A percentile compares a stretch with the other conserved stretches of the same genome.
Evolutionary conservation across 2,329 filamentous ascomycete genomes (phyloP).

Genomic region (Camillea tinctor): DNA sequence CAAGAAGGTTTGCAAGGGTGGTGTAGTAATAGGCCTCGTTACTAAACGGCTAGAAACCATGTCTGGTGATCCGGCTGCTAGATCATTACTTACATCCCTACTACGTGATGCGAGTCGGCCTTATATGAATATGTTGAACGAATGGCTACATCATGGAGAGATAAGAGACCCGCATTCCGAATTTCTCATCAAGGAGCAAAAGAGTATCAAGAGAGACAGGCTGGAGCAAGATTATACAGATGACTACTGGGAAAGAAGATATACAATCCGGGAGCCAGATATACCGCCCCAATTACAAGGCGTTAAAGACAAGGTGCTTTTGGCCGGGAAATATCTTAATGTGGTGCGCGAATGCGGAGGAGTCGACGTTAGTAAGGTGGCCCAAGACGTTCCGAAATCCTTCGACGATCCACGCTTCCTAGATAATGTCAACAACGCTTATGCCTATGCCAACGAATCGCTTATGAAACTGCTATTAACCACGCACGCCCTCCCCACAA

Average conservation of each 20-base stretch:
- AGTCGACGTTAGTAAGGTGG: constrained; percentile 86
- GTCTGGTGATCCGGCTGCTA: constrained; percentile 89
- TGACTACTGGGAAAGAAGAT: constrained; percentile 98
- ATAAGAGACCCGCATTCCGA: constrained; percentile 94
- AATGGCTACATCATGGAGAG: constrained; percentile 94
- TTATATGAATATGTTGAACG: constrained; percentile 98
- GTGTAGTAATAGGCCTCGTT: constrained; percentile 84
- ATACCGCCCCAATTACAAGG: constrained; percentile 88
- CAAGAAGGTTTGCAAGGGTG: constrained; percentile 96
- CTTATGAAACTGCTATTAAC: constrained; percentile 88
- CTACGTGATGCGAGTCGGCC: constrained; percentile 86
- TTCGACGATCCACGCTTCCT: constrained; percentile 91
- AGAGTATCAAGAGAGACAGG: constrained; percentile 86
- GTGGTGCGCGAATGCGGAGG: constrained; percentile 96
- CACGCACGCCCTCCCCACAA: constrained; percentile 83
- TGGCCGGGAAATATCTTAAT: constrained; percentile 97
- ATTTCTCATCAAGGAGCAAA: constrained; percentile 93
- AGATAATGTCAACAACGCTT: constrained; percentile 93
- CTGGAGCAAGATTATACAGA: constrained; percentile 97
- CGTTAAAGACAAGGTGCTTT: constrained; percentile 89
- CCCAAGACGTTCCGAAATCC: constrained; percentile 82
- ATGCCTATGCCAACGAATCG: constrained; percentile 92
- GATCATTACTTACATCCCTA: constrained; percentile 75
- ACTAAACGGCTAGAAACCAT: constrained; percentile 83
- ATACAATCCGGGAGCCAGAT: constrained; percentile 88